phyloP scores from a whole-genome alignment of 805 yeast species.

The Metschnikowia cerradonensis region DNA sequence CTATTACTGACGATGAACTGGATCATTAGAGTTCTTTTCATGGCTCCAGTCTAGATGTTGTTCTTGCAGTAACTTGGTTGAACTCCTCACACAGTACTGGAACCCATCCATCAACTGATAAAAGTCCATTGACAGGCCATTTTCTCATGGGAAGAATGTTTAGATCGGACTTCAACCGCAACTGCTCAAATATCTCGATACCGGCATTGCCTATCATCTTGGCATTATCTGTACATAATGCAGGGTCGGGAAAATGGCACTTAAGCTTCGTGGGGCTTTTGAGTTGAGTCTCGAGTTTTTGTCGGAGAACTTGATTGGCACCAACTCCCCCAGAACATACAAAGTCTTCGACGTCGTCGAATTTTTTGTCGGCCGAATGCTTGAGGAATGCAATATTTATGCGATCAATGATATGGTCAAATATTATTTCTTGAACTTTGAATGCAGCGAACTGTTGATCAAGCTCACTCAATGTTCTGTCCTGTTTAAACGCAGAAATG shows the following conservation, averaged over 20 bases:
- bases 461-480: conserved; percentile 42
- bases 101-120: conserved; percentile 51
- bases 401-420: conserved; percentile 69
- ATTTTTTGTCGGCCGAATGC: conserved; percentile 26
- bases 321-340: conserved; percentile 96
- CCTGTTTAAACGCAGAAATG: conserved; percentile 31
- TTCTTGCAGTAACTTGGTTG: not conserved
- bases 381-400: conserved; percentile 47
- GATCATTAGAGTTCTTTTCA: not conserved
- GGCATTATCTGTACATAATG: conserved; percentile 89
- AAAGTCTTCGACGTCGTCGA: conserved; percentile 47
- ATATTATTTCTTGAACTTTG: conserved; percentile 60
- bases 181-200: conserved; percentile 70
- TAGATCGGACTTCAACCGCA: conserved; percentile 45
- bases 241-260: conserved; percentile 64
- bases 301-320: conserved; percentile 58
- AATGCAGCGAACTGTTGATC: conserved; percentile 49
- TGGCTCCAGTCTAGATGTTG: not conserved
- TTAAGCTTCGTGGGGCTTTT: conserved; percentile 15
- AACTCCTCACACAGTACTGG: conserved; percentile 11
- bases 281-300: conserved; percentile 41
- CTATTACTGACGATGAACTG: conserved; percentile 4
- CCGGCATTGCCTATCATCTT: conserved; percentile 99
- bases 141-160: conserved; percentile 63
- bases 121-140: conserved; percentile 71